phyloP scores from a whole-genome alignment of 2,329 filamentous ascomycete genomes.

The Thermomyces lanuginosus region DNA sequence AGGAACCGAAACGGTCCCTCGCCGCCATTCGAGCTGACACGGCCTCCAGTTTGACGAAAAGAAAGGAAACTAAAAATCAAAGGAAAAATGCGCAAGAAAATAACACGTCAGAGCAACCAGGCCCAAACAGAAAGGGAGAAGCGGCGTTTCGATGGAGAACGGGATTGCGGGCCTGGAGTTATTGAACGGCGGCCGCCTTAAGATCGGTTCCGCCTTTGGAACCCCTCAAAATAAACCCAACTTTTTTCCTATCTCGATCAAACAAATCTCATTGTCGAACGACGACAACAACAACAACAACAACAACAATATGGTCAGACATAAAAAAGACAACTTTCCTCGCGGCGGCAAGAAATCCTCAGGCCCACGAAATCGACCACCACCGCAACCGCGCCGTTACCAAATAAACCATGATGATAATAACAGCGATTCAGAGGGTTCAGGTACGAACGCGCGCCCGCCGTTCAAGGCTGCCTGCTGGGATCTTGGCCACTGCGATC shows the following conservation, averaged over 20 bases:
- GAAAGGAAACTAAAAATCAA: slow-evolving; percentile 3
- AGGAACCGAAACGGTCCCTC: slow-evolving; percentile 79
- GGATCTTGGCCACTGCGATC: slow-evolving; percentile 95
- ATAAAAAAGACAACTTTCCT: slow-evolving; percentile 75
- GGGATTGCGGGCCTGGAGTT: slow-evolving; percentile 1
- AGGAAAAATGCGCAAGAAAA: neutral
- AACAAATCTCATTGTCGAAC: too few species aligned
- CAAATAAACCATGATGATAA: slow-evolving; percentile 28
- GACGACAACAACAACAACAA: neutral
- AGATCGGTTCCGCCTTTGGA: neutral
- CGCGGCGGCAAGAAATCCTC: slow-evolving; percentile 57
- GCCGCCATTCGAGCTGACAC: slow-evolving; percentile 88
- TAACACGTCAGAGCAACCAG: neutral
- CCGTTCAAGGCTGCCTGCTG: slow-evolving; percentile 88
- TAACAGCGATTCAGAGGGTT: slow-evolving; percentile 21
- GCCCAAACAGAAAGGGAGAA: slow-evolving; percentile 1
- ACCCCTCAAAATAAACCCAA: neutral
- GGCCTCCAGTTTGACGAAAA: slow-evolving; percentile 57
- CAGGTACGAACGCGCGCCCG: slow-evolving; percentile 21
- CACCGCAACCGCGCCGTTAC: slow-evolving; percentile 27
- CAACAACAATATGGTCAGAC: slow-evolving; percentile 56
- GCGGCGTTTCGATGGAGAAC: slow-evolving; percentile 4
- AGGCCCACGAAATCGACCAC: slow-evolving; percentile 39
- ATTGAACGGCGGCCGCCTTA: neutral
- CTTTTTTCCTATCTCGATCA: neutral